These are phyloP conservation scores for Aspergillus ruber DNA, from an alignment of 2,329 filamentous ascomycete species.

Conservation along the genomic window DNA sequence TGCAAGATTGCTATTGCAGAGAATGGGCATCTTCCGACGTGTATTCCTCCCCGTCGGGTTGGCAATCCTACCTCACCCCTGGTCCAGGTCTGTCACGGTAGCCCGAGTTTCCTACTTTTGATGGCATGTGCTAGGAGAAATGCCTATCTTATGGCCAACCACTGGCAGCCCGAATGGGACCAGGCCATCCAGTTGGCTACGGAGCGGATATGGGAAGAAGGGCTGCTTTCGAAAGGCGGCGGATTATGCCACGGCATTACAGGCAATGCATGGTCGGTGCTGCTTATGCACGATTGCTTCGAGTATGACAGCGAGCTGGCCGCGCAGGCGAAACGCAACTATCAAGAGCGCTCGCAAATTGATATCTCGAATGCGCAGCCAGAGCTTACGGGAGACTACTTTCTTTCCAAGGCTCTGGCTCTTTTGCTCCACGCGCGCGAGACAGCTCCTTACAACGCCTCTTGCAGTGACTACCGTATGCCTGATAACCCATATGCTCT, in stretches of 20 bases:
- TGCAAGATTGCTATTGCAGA: conserved; percentile 29
- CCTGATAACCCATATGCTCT: conserved; percentile 36
- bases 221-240: conserved; percentile 36
- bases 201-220: conserved; percentile 36
- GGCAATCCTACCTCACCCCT: conserved; percentile 21
- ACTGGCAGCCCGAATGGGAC: conserved; percentile 36
- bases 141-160: conserved; percentile 14
- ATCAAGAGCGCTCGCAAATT: conserved; percentile 10
- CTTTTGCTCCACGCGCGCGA: conserved; percentile 33
- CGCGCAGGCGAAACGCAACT: conserved; percentile 16
- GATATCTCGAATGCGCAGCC: conserved; percentile 3
- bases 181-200: conserved; percentile 26
- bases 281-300: conserved; percentile 31
- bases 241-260: conserved; percentile 37
- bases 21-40: conserved; percentile 34
- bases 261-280: conserved; percentile 36
- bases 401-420: conserved; percentile 32
- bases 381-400: conserved; percentile 27
- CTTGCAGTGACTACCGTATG: conserved; percentile 29
- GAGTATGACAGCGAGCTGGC: conserved; percentile 24
- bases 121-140: conserved; percentile 28
- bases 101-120: conserved; percentile 32
- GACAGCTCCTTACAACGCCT: conserved; percentile 29
- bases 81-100: conserved; percentile 38
- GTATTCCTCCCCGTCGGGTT: conserved; percentile 24